phyloP scores from a whole-genome alignment of 179 eudicot species.

The Sideroxylon spinosum region DNA sequence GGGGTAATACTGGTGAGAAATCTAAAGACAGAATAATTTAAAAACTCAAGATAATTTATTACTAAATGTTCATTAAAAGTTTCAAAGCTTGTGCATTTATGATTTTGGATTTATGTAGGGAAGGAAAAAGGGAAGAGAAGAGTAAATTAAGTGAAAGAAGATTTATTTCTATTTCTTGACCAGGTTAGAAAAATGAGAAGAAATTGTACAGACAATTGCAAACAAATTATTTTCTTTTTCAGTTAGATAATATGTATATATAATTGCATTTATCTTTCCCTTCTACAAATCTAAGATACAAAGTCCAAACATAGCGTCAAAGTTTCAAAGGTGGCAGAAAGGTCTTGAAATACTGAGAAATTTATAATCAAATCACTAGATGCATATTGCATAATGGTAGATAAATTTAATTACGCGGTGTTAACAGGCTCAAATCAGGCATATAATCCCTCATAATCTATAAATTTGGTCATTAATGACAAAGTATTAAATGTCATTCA shows the following conservation, averaged over 20 bases:
- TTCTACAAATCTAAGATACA: too few species aligned
- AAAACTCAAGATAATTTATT: not conserved
- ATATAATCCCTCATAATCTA: not conserved
- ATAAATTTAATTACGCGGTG: not conserved
- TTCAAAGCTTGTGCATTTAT: too few species aligned
- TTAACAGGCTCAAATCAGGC: not conserved
- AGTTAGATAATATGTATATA: too few species aligned
- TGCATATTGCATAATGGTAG: not conserved
- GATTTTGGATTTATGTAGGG: too few species aligned
- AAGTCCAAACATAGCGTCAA: too few species aligned
- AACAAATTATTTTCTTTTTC: too few species aligned
- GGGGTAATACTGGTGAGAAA: not conserved
- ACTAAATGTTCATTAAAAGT: not conserved
- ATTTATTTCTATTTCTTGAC: too few species aligned
- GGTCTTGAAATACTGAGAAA: not conserved
- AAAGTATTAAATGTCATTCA: not conserved
- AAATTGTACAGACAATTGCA: too few species aligned
- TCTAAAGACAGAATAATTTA: not conserved
- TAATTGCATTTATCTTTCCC: too few species aligned
- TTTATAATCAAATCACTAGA: not conserved
- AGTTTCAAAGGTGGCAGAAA: not conserved
- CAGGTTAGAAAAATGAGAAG: too few species aligned
- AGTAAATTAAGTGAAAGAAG: too few species aligned
- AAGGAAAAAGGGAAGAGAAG: too few species aligned
- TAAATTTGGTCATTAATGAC: not conserved